Evolutionary conservation across 768 basidiomycete genomes (phyloP).

Genomic region (Macrolepiota fuliginosa): DNA sequence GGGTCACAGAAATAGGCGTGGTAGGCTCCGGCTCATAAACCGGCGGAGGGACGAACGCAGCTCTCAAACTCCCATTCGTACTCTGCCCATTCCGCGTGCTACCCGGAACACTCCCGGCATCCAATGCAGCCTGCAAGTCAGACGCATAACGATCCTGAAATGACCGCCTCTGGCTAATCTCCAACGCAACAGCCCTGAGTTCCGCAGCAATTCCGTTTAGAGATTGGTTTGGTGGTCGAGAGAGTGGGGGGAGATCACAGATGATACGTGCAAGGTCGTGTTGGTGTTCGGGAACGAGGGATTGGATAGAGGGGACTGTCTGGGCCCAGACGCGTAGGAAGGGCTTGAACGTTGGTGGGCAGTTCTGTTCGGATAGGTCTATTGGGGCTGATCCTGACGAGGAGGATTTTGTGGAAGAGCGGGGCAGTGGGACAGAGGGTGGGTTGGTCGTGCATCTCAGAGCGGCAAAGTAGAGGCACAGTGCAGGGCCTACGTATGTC

Average conservation of each 20-base stretch:
- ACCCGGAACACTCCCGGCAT: constrained; percentile 45
- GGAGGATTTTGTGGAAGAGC: constrained; percentile 38
- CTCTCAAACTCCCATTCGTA: constrained; percentile 26
- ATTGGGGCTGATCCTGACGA: constrained; percentile 33
- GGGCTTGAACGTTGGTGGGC: constrained; percentile 62
- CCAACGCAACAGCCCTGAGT: constrained; percentile 81
- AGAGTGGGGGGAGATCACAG: constrained; percentile 56
- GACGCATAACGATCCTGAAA: constrained; percentile 78
- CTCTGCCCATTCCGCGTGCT: background rate
- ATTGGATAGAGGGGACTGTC: constrained; percentile 63
- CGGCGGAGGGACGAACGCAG: constrained; percentile 72
- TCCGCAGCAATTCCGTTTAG: constrained; percentile 72
- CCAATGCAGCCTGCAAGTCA: constrained; percentile 79
- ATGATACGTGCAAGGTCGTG: constrained; percentile 84
- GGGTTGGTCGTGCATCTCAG: constrained; percentile 72
- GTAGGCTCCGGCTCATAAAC: constrained; percentile 41
- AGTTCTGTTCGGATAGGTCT: constrained; percentile 64
- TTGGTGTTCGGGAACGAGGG: constrained; percentile 58
- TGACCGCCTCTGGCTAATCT: constrained; percentile 79
- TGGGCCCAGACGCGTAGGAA: constrained; percentile 76
- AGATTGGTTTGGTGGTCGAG: constrained; percentile 34
- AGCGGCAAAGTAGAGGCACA: constrained; percentile 85
- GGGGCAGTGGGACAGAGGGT: constrained; percentile 79
- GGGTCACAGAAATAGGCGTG: no score
- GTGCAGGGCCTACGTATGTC: constrained; percentile 57